These are phyloP conservation scores for Pyrrhoderma lamaoense DNA, from an alignment of 1,284 basidiomycete species.

Conservation along the genomic window DNA sequence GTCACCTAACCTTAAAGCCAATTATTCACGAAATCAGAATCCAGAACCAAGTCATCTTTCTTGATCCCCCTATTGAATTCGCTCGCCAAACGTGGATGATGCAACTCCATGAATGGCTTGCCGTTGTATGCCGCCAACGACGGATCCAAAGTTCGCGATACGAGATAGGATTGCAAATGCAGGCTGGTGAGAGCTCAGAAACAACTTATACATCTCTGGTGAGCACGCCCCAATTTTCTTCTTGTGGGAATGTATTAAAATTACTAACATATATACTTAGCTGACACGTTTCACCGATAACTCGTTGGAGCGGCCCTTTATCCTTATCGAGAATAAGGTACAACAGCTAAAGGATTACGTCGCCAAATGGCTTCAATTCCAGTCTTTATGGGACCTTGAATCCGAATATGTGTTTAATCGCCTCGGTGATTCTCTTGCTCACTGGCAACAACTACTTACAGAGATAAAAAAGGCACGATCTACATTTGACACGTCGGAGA, in stretches of 20 bases:
- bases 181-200: slow-evolving; percentile 53
- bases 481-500: slow-evolving; percentile 95
- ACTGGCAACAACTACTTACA: slow-evolving; percentile 92
- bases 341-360: slow-evolving; percentile 86
- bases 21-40: slow-evolving; percentile 94
- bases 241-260: slow-evolving; percentile 2
- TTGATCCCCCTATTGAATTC: slow-evolving; percentile 95
- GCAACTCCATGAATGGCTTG: slow-evolving; percentile 87
- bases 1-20: slow-evolving; percentile 64
- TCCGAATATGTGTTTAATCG: slow-evolving; percentile 93
- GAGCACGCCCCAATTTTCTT: slow-evolving; percentile 25
- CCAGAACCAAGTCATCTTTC: slow-evolving; percentile 97
- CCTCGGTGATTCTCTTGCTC: slow-evolving; percentile 84
- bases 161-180: slow-evolving; percentile 90
- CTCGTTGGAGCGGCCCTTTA: slow-evolving; percentile 77
- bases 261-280: slow-evolving; percentile 32
- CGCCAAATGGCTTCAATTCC: slow-evolving; percentile 97
- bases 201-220: slow-evolving; percentile 80
- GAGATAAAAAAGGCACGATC: slow-evolving; percentile 96
- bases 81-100: slow-evolving; percentile 88
- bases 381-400: slow-evolving; percentile 97
- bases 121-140: slow-evolving; percentile 84
- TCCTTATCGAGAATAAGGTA: slow-evolving; percentile 84
- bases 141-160: slow-evolving; percentile 93
- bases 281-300: slow-evolving; percentile 70